phyloP scores from a whole-genome alignment of 2,329 filamentous ascomycete genomes.

The Colletotrichum gloeosporioides region DNA sequence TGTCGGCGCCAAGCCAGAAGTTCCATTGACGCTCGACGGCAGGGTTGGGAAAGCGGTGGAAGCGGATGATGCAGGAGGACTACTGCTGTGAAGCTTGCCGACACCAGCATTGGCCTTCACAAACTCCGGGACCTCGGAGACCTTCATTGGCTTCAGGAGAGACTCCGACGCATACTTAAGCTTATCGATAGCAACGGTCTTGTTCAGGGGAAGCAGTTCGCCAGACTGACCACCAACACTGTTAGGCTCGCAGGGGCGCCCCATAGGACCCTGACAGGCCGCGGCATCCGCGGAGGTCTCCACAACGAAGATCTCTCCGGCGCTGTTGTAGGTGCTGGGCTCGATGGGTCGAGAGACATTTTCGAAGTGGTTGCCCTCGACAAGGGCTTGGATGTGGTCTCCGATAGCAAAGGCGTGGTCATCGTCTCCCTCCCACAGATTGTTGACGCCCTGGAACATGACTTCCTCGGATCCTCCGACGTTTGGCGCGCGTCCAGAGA shows the following conservation, averaged over 20 bases:
- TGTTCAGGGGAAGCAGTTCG: background rate
- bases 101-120: background rate
- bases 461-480: background rate
- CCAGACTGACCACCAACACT: background rate
- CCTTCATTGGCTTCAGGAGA: background rate
- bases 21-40: background rate
- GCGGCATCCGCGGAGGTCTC: constrained; percentile 18
- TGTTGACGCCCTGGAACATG: background rate
- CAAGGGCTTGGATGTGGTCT: background rate
- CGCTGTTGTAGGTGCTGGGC: constrained; percentile 22
- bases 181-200: background rate
- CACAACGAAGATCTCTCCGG: constrained; percentile 26
- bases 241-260: constrained; percentile 25
- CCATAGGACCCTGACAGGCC: constrained; percentile 26
- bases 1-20: background rate
- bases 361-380: background rate
- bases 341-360: constrained; percentile 42
- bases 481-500: background rate
- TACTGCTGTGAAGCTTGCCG: background rate
- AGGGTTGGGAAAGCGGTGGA: background rate
- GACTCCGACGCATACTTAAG: background rate
- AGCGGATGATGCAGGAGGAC: background rate
- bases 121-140: background rate
- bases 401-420: background rate
- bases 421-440: background rate